phyloP scores from a whole-genome alignment of 148 eudicot genomes.

The Rhododendron williamsianum region DNA sequence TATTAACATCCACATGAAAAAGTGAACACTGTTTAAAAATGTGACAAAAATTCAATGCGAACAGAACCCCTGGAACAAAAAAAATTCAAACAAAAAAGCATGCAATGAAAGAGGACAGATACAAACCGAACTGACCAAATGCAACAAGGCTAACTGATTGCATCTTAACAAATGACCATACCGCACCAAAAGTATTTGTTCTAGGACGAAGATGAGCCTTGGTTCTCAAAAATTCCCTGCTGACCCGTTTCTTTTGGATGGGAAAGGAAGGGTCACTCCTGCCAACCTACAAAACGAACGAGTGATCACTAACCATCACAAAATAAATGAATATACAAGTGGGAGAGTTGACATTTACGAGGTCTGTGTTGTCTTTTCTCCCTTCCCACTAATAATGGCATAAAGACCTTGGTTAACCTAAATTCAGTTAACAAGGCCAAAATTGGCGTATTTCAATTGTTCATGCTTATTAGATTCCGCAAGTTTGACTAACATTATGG shows the following conservation, averaged over 20 bases:
- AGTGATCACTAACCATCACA: conserved; percentile 6
- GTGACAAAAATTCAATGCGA: background rate
- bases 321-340: background rate
- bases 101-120: background rate
- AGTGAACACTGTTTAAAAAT: background rate
- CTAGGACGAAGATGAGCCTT: conserved; percentile 99
- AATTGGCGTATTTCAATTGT: background rate
- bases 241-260: conserved; percentile 93
- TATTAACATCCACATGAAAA: background rate
- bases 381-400: background rate
- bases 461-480: background rate
- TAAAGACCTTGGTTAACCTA: background rate
- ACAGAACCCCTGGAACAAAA: background rate
- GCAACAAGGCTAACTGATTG: background rate
- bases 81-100: background rate
- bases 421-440: background rate
- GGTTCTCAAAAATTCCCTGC: conserved; percentile 89
- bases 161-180: conserved; percentile 31
- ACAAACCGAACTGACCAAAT: background rate
- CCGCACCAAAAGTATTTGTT: conserved; percentile 98
- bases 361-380: background rate
- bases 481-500: background rate
- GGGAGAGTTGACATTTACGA: background rate
- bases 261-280: conserved; percentile 85
- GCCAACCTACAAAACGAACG: conserved; percentile 54